These are phyloP conservation scores for Naegleria lovaniensis DNA, from an alignment of 208 protist genomes.

Conservation along the genomic window DNA sequence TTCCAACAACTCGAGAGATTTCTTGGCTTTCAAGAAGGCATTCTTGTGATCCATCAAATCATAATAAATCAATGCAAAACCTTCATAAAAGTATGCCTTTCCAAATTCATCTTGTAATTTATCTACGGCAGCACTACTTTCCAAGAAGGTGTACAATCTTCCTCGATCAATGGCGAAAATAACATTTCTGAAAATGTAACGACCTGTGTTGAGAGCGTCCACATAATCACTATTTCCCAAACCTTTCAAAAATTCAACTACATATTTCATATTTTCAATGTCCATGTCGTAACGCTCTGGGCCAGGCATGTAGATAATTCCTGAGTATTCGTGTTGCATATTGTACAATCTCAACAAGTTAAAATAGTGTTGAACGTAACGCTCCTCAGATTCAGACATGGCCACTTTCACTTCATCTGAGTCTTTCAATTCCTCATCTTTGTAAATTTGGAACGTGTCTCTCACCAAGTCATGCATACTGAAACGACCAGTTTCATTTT, in stretches of 20 bases:
- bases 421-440: background rate
- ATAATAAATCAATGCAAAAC: constrained; percentile 15
- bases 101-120: background rate
- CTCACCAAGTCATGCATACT: background rate
- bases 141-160: background rate
- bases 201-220: background rate
- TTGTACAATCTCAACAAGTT: background rate
- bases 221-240: background rate
- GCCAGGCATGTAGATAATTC: background rate
- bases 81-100: background rate
- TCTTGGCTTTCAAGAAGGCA: background rate
- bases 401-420: background rate
- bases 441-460: background rate
- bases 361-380: constrained; percentile 1
- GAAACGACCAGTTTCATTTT: background rate
- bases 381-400: background rate
- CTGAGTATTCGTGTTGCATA: constrained; percentile 19
- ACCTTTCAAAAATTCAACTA: background rate
- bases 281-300: background rate
- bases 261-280: constrained; percentile 26
- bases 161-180: background rate
- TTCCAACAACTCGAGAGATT: background rate
- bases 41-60: constrained; percentile 13
- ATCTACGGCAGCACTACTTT: background rate
- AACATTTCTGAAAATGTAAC: background rate